Conservation (phyloP, 140 eudicot genomes). For the Ambrosia hybrid region DNA sequence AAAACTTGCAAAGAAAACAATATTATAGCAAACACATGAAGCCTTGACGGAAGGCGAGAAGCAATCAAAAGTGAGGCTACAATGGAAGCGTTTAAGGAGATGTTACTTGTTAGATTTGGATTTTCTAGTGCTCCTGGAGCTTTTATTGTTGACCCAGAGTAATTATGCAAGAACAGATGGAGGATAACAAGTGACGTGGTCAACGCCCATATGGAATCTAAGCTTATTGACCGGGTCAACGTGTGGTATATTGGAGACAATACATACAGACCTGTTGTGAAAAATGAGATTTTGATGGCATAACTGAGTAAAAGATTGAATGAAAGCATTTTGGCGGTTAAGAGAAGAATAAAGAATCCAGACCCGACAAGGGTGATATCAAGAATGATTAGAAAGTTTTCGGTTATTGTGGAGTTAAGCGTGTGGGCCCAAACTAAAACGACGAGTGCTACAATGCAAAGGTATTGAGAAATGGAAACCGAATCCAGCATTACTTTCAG, state of each 20-base stretch:
- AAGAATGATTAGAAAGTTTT: conserved; percentile 57
- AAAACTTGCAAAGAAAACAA: conserved; percentile 89
- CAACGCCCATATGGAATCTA: conserved; percentile 86
- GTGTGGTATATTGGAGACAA: conserved; percentile 93
- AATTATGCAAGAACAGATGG: conserved; percentile 90
- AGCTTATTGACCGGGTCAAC: conserved; percentile 83
- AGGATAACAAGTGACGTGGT: conserved; percentile 71
- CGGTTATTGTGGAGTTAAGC: conserved; percentile 53
- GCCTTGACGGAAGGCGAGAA: conserved; percentile 86
- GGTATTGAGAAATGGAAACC: conserved; percentile 16
- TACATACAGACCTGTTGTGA: conserved; percentile 61
- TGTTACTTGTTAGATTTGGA: conserved; percentile 65
- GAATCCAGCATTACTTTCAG: conserved; percentile 65
- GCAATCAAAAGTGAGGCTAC: conserved; percentile 95
- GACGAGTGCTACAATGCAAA: conserved; percentile 15
- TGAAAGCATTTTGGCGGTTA: conserved; percentile 69
- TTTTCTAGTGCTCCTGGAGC: conserved; percentile 75
- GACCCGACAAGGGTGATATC: conserved; percentile 62
- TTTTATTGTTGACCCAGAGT: conserved; percentile 75
- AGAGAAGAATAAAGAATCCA: conserved; percentile 64
- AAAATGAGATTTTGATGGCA: conserved; percentile 59
- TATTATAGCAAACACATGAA: conserved; percentile 81
- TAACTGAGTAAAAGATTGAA: conserved; percentile 53
- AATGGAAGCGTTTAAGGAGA: conserved; percentile 83
- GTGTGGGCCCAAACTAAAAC: conserved; percentile 75